Base-by-base conservation (phyloP, 371 early-diverging fungal genomes). In the Dinochytrium kinnereticum region DNA sequence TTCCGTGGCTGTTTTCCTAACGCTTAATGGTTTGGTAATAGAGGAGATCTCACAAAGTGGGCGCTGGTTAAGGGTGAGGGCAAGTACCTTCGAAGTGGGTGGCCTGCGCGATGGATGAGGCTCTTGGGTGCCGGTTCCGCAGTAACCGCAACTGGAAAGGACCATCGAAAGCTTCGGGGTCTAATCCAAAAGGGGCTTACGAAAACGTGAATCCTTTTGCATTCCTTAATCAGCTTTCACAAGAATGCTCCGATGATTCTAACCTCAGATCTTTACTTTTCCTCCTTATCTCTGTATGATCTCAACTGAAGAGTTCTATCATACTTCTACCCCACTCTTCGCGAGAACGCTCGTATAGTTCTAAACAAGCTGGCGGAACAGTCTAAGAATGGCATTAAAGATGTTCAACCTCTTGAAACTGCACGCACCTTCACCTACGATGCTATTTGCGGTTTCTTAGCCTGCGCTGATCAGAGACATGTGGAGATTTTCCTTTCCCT, bases 361-460 rank as follows among this genome's bases (percentile, higher is more conserved):
- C 15, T 73, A 10, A 10, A 26, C 38, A 24, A 53, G 10, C 19
- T 68, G 24, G 37, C 34, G 5, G 37, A 2, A 1, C 7, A 55
- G 10, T 31, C 50, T 3, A 3, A 19, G 36, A 24, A 17, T 21
- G 40, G 50, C 10, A 2, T 1, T 7, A 17, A 28, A 31, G 44
- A 21, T 57, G 69, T 51, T 28, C 24, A 17, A 19, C 34, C 51
- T 21, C 24, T 59, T 38, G 64, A 38, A 17, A 13, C 28, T 28
- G 19, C 69, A 33, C 55, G 59, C 36, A 15, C n/a, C 1, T 69
- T 74, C 59, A 51, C 74, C 33, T 68, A 17, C 64, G 61, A 55
- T 34, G 69, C 74, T 37, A 69, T 74, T 61, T 7, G 37, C 37
- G 37, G 55, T n/a, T 55, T 74, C 64, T 15, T 69, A 2, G 53